Evolutionary conservation across 139 green algal species (phyloP).

Genomic region (Chlamydomonas schloesseri): DNA sequence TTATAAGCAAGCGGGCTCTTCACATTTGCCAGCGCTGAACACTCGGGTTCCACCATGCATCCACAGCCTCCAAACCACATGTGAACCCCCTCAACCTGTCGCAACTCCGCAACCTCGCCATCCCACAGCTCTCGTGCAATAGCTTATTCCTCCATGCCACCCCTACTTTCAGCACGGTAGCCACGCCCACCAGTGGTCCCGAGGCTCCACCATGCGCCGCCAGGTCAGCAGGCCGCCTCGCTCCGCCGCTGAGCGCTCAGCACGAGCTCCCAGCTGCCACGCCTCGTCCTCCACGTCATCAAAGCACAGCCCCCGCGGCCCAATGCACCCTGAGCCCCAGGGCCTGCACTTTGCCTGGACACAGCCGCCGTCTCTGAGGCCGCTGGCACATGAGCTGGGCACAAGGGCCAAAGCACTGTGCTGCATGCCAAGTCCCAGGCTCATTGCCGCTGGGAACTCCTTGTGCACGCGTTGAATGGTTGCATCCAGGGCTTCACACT

Average conservation of each 20-base stretch:
- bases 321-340: too few species aligned
- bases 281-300: constrained; percentile 4
- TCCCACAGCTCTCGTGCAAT: too few species aligned
- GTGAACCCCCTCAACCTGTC: too few species aligned
- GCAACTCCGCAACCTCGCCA: too few species aligned
- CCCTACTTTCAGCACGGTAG: background rate
- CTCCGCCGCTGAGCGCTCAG: background rate
- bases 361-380: background rate
- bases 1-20: too few species aligned
- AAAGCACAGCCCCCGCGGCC: background rate
- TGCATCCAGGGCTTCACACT: background rate
- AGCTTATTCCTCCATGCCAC: too few species aligned
- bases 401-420: background rate
- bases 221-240: background rate
- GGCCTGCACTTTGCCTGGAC: too few species aligned
- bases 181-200: constrained; percentile 5
- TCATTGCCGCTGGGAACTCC: background rate
- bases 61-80: too few species aligned
- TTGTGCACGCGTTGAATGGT: background rate
- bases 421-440: background rate
- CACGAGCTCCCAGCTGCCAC: background rate
- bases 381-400: background rate
- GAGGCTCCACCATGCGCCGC: background rate
- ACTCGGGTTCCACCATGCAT: too few species aligned
- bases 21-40: too few species aligned